Evolutionary conservation across 2,329 filamentous ascomycete species (phyloP), one percentile per base, ranked within the genome.

Genomic region (Arthrobotrys musiformis): DNA sequence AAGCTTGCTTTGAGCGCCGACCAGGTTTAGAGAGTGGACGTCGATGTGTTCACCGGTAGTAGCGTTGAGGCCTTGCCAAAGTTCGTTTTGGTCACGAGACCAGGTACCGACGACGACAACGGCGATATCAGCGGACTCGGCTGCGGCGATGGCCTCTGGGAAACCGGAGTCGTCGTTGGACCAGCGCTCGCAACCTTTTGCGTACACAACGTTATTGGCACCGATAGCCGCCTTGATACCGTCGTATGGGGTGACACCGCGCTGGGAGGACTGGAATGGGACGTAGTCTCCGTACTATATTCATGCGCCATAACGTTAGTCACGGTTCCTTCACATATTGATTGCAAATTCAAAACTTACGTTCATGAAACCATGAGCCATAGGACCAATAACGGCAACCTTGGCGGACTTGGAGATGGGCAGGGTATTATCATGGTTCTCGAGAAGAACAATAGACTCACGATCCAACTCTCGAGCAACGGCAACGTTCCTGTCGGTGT

Each of bases 31-130:
- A 62, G 85, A 85, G 70, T 87, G 84, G 0, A 89, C 85, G 79
- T 93, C 91, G 56, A 93, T 88, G 81, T 92, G 90, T 81, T 93
- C 91, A 61, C 90, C 91, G 0, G 90, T 93, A 0, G 91, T 93
- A 28, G 90, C 90, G 79, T 93, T 93, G 1, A 92, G 82, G 0
- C 89, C 89, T 69, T 84, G 82, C 91, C 90, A 93, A 2, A 93
- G 87, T 82, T 93, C 88, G 63, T 86, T 85, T 81, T 93, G 91
- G 80, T 93, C 91, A 58, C 91, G 87, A 26, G 88, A 89, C 91
- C 91, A 93, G 7, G 91, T 93, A 33, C 91, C 91, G 0, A 93
- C 90, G 0, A 93, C 85, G 0, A 93, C 90, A 4, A 93, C 86
- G 4, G 91, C 91, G 1, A 93, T 88, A 80, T 93, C 91, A 2